phyloP scores from a whole-genome alignment of 1,139 yeast species.

The Candida albicans region DNA sequence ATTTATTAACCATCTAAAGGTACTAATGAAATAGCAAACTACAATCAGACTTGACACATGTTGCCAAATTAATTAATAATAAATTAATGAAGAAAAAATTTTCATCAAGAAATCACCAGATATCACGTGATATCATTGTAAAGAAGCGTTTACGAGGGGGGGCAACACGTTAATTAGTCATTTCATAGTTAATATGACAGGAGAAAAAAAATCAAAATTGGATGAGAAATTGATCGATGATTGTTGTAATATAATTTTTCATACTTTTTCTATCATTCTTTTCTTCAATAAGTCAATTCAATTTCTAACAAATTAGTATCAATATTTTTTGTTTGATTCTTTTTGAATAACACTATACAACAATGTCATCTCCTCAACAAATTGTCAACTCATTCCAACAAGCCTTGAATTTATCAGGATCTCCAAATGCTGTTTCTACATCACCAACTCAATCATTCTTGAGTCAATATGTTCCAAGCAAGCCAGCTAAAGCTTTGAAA shows the following conservation, averaged over 20 bases:
- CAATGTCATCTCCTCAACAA: constrained; percentile 70
- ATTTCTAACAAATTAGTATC: not conserved
- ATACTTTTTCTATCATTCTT: not conserved
- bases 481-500: constrained; percentile 68
- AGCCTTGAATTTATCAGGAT: constrained; percentile 50
- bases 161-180: too few species aligned
- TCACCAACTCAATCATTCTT: constrained; percentile 62
- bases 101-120: not conserved
- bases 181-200: too few species aligned
- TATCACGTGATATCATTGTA: not conserved
- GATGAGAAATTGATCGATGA: not conserved
- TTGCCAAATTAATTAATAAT: not conserved
- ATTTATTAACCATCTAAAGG: too few species aligned
- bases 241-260: not conserved
- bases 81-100: not conserved
- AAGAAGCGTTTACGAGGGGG: too few species aligned
- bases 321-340: not conserved
- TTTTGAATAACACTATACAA: not conserved
- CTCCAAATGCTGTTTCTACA: constrained; percentile 69
- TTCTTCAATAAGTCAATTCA: not conserved
- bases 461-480: constrained; percentile 44
- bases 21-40: too few species aligned
- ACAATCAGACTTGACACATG: too few species aligned
- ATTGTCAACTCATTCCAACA: constrained; percentile 60
- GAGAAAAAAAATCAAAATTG: too few species aligned